A percentile compares a stretch with the other conserved stretches of the same genome.
These are phyloP conservation scores for Anthostomella pinea DNA, from an alignment of 2,329 filamentous ascomycete genomes.

Conservation along the genomic window DNA sequence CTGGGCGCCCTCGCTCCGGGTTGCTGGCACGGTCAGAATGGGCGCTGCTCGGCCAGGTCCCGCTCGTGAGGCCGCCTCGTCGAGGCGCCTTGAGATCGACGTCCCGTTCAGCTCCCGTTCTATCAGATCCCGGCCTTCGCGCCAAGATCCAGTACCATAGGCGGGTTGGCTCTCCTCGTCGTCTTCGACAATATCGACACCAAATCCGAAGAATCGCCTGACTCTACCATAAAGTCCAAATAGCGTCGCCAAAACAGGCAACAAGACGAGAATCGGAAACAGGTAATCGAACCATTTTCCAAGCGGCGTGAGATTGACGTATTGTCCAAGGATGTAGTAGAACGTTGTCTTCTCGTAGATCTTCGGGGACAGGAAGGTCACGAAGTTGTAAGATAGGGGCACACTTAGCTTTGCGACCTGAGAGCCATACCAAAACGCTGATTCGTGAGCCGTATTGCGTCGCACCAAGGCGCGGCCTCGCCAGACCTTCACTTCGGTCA, in stretches of 20 bases:
- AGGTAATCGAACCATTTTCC: slow-evolving; percentile 82
- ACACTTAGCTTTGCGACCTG: slow-evolving; percentile 92
- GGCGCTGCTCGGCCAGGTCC: slow-evolving; percentile 39
- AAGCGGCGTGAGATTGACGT: slow-evolving; percentile 79
- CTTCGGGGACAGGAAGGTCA: slow-evolving; percentile 75
- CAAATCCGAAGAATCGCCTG: slow-evolving; percentile 74
- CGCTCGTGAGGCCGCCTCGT: slow-evolving; percentile 39
- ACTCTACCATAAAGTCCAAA: slow-evolving; percentile 88
- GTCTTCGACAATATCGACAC: slow-evolving; percentile 70
- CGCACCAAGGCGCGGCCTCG: slow-evolving; percentile 86
- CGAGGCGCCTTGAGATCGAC: slow-evolving; percentile 49
- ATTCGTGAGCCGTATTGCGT: slow-evolving; percentile 88
- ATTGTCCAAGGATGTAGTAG: slow-evolving; percentile 77
- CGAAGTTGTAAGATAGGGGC: slow-evolving; percentile 92
- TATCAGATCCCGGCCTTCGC: slow-evolving; percentile 87
- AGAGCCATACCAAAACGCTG: slow-evolving; percentile 91
- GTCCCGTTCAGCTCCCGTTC: slow-evolving; percentile 76
- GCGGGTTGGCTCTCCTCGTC: slow-evolving; percentile 63
- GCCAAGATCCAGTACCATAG: slow-evolving; percentile 81
- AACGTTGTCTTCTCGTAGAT: slow-evolving; percentile 80
- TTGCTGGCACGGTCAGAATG: slow-evolving; percentile 46
- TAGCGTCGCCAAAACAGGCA: slow-evolving; percentile 80
- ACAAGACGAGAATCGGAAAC: slow-evolving; percentile 82
- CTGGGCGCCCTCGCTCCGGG: slow-evolving; percentile 35
- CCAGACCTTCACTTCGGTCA: slow-evolving; percentile 97